Evolutionary conservation across 1,139 yeast species (phyloP).

Genomic region (Waltiozyma sp.): DNA sequence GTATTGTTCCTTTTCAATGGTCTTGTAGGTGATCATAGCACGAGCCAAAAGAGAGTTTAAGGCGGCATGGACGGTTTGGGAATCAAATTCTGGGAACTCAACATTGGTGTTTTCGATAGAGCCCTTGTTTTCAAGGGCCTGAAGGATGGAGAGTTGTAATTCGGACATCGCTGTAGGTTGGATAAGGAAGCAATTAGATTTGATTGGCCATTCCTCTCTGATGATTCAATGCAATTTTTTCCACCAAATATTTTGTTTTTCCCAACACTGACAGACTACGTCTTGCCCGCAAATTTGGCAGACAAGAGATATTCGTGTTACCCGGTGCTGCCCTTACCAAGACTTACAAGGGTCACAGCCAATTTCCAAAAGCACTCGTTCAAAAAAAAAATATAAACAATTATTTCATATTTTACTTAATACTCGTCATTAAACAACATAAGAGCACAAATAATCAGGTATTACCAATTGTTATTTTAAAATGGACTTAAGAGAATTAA

Average conservation of each 20-base stretch:
- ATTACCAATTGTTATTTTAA: too few species aligned
- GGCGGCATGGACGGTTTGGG: slow-evolving; percentile 58
- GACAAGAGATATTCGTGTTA: neutral
- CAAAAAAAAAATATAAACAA: too few species aligned
- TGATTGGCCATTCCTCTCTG: too few species aligned
- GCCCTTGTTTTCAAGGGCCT: slow-evolving; percentile 50
- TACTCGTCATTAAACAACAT: too few species aligned
- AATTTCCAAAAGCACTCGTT: too few species aligned
- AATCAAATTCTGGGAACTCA: slow-evolving; percentile 39
- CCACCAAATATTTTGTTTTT: neutral
- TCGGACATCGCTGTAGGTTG: slow-evolving; percentile 22
- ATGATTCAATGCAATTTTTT: neutral
- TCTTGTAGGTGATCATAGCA: slow-evolving; percentile 64
- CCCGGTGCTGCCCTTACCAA: neutral
- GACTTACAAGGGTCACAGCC: neutral
- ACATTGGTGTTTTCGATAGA: slow-evolving; percentile 53
- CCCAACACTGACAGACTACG: neutral
- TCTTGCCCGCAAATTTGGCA: neutral
- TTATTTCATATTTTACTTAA: too few species aligned
- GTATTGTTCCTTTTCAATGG: slow-evolving; percentile 71
- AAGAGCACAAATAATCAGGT: too few species aligned
- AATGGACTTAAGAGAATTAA: neutral
- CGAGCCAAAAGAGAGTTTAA: slow-evolving; percentile 81
- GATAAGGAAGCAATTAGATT: neutral
- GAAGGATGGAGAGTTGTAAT: slow-evolving; percentile 36